Evolutionary conservation across 2,329 filamentous ascomycete genomes (phyloP).

Genomic region (Pseudogymnoascus sp.): DNA sequence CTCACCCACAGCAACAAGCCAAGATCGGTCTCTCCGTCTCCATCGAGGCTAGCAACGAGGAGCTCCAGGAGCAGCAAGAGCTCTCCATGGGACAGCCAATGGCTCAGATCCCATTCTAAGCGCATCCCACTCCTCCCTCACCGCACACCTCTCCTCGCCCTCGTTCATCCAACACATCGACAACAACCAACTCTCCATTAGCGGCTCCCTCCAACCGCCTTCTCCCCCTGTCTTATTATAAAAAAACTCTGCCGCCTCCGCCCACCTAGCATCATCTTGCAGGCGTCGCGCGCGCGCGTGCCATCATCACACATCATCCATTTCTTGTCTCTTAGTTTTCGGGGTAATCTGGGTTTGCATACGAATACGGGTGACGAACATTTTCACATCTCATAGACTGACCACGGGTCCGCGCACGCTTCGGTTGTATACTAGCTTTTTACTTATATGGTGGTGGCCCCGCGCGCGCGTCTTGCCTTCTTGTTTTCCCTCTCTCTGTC

Average conservation of each 20-base stretch:
- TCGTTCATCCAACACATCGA: slow-evolving; percentile 5
- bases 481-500: not conserved
- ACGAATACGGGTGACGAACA: slow-evolving; percentile 1
- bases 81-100: slow-evolving; percentile 40
- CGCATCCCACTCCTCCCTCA: not conserved
- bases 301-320: slow-evolving; percentile 1
- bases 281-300: not conserved
- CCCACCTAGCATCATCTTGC: not conserved
- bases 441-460: not conserved
- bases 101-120: slow-evolving; percentile 55
- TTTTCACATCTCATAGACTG: slow-evolving; percentile 5
- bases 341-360: slow-evolving; percentile 3
- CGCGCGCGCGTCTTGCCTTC: not conserved
- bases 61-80: slow-evolving; percentile 80
- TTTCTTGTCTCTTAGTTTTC: slow-evolving; percentile 7
- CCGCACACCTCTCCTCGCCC: not conserved
- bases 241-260: not conserved
- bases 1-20: slow-evolving; percentile 65
- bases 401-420: slow-evolving; percentile 2
- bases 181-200: not conserved
- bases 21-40: slow-evolving; percentile 94
- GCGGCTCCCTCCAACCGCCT: not conserved
- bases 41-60: slow-evolving; percentile 76
- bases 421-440: slow-evolving; percentile 7
- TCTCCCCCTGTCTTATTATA: slow-evolving; percentile 9